Evolutionary conservation across 257 asterid genomes (phyloP).

Genomic region (Plantago ovata): DNA sequence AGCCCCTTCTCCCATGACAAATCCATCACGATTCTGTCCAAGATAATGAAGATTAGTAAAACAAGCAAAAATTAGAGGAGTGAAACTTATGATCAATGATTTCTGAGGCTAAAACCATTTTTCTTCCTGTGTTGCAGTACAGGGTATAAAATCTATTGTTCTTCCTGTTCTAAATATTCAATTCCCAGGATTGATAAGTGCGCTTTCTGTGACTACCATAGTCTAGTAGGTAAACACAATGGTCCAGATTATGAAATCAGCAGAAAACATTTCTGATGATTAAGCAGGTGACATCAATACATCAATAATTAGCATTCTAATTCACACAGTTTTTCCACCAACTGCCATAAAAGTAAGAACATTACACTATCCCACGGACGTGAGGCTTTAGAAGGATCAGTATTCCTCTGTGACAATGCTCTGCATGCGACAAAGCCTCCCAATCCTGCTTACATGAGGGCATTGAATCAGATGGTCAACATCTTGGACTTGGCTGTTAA

Average conservation of each 20-base stretch:
- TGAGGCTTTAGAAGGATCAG: conserved; percentile 87
- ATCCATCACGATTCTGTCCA: conserved; percentile 87
- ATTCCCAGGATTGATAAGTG: background rate
- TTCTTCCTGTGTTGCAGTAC: conserved; percentile 5
- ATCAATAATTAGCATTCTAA: conserved; percentile 11
- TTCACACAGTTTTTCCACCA: conserved; percentile 10
- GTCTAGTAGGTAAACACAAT: background rate
- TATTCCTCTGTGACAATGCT: conserved; percentile 83
- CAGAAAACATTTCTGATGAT: conserved; percentile 12
- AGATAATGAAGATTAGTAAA: background rate
- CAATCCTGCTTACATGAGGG: conserved; percentile 47
- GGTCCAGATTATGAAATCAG: conserved; percentile 1
- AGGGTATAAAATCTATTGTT: background rate
- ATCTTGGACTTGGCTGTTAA: background rate
- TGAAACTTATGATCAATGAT: conserved; percentile 6
- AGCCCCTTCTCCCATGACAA: conserved; percentile 99
- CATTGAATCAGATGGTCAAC: background rate
- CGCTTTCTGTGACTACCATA: too few species aligned
- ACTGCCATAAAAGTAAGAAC: conserved; percentile 20
- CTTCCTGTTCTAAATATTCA: background rate
- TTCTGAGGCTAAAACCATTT: conserved; percentile 6
- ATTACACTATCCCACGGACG: conserved; percentile 96
- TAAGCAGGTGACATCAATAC: conserved; percentile 14
- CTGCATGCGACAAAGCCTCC: conserved; percentile 95
- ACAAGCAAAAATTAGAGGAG: conserved; percentile 8